Evolutionary conservation across 352 stramenopile species (phyloP), one percentile per base, ranked within the genome.

Genomic region (Phytophthora citricola): DNA sequence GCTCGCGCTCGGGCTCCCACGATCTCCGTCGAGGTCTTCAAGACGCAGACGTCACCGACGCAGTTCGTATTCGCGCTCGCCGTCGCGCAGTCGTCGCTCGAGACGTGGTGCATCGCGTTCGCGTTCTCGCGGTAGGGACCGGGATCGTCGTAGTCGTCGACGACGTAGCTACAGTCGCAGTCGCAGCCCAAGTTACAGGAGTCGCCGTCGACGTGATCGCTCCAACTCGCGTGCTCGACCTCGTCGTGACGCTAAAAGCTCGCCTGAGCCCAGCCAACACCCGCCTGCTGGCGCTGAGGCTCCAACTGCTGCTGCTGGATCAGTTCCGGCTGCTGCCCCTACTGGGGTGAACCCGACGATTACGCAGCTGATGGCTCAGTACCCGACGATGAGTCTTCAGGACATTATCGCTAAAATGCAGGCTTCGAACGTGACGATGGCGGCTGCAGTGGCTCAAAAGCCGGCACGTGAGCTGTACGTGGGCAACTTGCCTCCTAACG

Each of bases 331-430:
- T 9, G 58, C 69, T 11, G 55, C 76, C 7, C 41, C 75, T 5
- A 55, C 27, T 20, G 63, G 55, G 0, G 79, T 92, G 45, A 92
- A 90, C 63, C 87, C 89, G 5, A 90, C 80, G 9, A 96, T 96
- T 61, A 90, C 87, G 32, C 87, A 94, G 72, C 72, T 96, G n/a
- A 96, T 96, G 89, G 83, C 90, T 17, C 89, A 96, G 58, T 91
- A 95, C 60, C 89, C 89, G 29, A 93, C 89, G 3, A 78, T 96
- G 75, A 96, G 89, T 76, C 76, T 96, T 0, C 89, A 96, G 57
- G 89, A 96, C 24, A 94, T 96, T 52, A 93, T 96, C 39, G 75
- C 85, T 46, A 96, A 96, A 69, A 95, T 96, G 89, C 87, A 94
- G 38, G 84, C 88, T 8, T 90, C 77, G 1, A 93, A 88, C 17